A percentile compares a stretch with the other conserved stretches of the same genome.
Evolutionary conservation across 2,329 filamentous ascomycete genomes (phyloP).

Genomic region (Aschersonia sp.): DNA sequence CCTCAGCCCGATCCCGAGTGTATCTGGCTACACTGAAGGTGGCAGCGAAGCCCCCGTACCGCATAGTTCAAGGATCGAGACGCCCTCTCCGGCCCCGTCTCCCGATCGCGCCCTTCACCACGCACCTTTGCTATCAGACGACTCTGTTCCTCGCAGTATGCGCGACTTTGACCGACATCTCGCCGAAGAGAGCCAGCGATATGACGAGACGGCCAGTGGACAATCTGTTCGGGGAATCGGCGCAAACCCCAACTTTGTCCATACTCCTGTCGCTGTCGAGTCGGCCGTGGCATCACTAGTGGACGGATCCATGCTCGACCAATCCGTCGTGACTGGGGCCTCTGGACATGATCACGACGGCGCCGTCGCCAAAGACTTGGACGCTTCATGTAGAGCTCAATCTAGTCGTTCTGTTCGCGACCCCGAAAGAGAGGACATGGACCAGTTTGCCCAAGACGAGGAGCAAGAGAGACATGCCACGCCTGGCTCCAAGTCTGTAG

Average conservation of each 20-base stretch:
- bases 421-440: slow-evolving; percentile 26
- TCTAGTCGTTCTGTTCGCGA: slow-evolving; percentile 15
- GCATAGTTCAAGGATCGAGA: slow-evolving; percentile 38
- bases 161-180: slow-evolving; percentile 38
- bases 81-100: slow-evolving; percentile 39
- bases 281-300: slow-evolving; percentile 80
- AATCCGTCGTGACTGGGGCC: slow-evolving; percentile 52
- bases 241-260: slow-evolving; percentile 63
- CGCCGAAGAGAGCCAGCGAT: slow-evolving; percentile 40
- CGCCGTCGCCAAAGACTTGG: slow-evolving; percentile 22
- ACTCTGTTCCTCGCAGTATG: slow-evolving; percentile 24
- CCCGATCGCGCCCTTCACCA: slow-evolving; percentile 18
- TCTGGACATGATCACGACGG: slow-evolving; percentile 34
- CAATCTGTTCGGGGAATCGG: slow-evolving; percentile 58
- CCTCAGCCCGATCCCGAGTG: slow-evolving; percentile 81
- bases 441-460: slow-evolving; percentile 21
- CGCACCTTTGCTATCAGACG: slow-evolving; percentile 18
- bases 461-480: slow-evolving; percentile 24
- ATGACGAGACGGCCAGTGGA: slow-evolving; percentile 46
- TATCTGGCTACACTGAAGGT: slow-evolving; percentile 70
- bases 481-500: slow-evolving; percentile 21
- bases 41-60: slow-evolving; percentile 43
- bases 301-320: slow-evolving; percentile 56
- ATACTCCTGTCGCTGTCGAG: slow-evolving; percentile 61
- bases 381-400: slow-evolving; percentile 18